A percentile compares a stretch with the other conserved stretches of the same genome.
Conservation (phyloP, 2,329 filamentous ascomycete species). For the Aureobasidium zeae region DNA sequence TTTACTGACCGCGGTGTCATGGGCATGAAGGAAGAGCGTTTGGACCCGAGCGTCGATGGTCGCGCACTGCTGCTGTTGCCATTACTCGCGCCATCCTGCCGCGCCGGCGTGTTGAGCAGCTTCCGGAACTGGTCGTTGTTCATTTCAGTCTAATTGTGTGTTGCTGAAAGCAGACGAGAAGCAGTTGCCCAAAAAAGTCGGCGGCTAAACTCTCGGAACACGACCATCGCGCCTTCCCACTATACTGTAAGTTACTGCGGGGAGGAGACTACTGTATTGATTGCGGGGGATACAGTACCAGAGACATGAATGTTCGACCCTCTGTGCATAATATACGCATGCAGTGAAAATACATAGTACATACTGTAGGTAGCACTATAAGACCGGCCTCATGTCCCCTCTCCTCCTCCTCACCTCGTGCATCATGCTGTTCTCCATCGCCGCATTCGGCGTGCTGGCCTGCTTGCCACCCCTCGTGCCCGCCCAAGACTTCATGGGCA, state of each 20-base stretch:
- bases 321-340: no score
- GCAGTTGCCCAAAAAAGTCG: slow-evolving; percentile 2
- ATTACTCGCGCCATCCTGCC: slow-evolving; percentile 27
- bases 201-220: slow-evolving; percentile 9
- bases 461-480: background rate
- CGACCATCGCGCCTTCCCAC: no score
- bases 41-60: slow-evolving; percentile 24
- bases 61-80: slow-evolving; percentile 28
- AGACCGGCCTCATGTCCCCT: background rate
- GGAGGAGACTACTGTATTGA: no score
- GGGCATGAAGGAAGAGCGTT: slow-evolving; percentile 49
- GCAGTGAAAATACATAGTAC: no score
- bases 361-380: no score
- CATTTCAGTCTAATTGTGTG: slow-evolving; percentile 45
- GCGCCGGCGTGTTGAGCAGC: slow-evolving; percentile 49
- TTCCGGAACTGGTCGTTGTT: slow-evolving; percentile 93
- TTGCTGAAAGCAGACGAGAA: background rate
- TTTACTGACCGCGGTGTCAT: slow-evolving; percentile 80
- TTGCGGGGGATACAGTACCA: slow-evolving; percentile 10
- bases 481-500: background rate
- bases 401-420: background rate
- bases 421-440: slow-evolving; percentile 1
- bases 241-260: no score
- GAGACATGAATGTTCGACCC: no score
- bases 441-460: background rate